A percentile compares a stretch with the other conserved stretches of the same genome.
These are phyloP conservation scores for Trametes punicea DNA, from an alignment of 768 basidiomycete genomes.

Conservation along the genomic window DNA sequence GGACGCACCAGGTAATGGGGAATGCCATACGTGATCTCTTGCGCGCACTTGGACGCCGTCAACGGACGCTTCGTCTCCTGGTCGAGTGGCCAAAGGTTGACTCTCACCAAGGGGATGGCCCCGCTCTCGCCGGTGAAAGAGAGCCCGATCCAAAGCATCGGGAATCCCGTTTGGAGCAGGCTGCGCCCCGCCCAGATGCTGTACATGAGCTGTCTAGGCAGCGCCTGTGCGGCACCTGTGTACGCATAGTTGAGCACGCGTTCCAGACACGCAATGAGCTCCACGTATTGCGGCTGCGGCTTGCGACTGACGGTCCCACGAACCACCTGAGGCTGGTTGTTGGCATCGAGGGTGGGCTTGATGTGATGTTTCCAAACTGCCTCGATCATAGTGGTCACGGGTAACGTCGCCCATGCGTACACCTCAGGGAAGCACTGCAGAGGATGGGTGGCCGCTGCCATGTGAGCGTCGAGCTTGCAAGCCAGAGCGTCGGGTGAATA, in stretches of 20 bases:
- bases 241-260: not conserved
- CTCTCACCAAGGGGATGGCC: too few relatives aligned
- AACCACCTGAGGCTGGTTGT: not conserved
- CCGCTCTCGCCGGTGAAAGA: not conserved
- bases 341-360: not conserved
- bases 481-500: not conserved
- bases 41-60: not conserved
- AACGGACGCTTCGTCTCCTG: not conserved
- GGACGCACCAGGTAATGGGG: not conserved
- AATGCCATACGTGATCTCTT: not conserved
- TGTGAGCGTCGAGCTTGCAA: too few relatives aligned
- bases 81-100: not conserved
- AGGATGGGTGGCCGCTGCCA: not conserved
- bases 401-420: not conserved
- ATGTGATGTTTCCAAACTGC: not conserved
- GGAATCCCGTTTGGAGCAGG: too few relatives aligned
- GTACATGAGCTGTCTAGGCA: not conserved
- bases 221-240: not conserved
- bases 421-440: not conserved
- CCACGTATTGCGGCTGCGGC: not conserved
- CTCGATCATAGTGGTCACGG: not conserved
- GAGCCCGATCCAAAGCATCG: too few relatives aligned
- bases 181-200: not conserved
- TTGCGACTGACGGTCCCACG: not conserved
- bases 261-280: not conserved